phyloP scores from a whole-genome alignment of 2,329 filamentous ascomycete genomes.

The Coniosporium tulheliwenetii region DNA sequence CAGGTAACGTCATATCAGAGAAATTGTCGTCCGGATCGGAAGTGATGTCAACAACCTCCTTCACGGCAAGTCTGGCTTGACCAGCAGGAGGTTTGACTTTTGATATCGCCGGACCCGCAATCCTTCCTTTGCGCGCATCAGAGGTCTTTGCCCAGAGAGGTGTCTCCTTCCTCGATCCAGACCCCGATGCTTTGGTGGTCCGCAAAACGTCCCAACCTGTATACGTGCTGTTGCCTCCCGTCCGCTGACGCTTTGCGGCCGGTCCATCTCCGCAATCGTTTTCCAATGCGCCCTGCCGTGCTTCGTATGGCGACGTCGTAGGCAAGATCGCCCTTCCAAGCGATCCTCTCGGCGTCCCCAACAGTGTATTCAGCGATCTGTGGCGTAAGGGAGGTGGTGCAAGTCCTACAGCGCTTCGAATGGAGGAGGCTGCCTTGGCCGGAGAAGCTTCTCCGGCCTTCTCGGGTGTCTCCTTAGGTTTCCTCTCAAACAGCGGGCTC shows the following conservation, averaged over 20 bases:
- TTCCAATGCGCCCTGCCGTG: slow-evolving; percentile 25
- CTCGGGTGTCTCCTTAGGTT: slow-evolving; percentile 31
- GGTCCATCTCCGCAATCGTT: slow-evolving; percentile 16
- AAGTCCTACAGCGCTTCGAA: slow-evolving; percentile 13
- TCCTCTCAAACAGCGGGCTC: slow-evolving; percentile 57
- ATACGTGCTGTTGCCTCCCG: slow-evolving; percentile 2
- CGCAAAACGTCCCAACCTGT: slow-evolving; percentile 8
- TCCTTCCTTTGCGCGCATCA: slow-evolving; percentile 8
- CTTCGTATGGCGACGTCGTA: slow-evolving; percentile 49
- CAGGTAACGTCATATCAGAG: too few species aligned
- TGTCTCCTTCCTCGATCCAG: slow-evolving; percentile 5
- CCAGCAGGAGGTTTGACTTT: slow-evolving; percentile 4
- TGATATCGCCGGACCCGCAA: background rate
- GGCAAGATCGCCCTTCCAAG: slow-evolving; percentile 45
- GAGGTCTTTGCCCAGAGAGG: slow-evolving; percentile 11
- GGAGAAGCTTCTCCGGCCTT: slow-evolving; percentile 8
- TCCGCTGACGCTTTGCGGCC: slow-evolving; percentile 23
- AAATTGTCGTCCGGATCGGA: slow-evolving; percentile 15
- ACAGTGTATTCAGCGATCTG: slow-evolving; percentile 45
- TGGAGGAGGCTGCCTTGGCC: background rate
- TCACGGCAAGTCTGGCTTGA: slow-evolving; percentile 10
- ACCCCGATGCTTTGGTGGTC: slow-evolving; percentile 3
- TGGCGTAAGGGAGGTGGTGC: slow-evolving; percentile 31
- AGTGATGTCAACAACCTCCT: slow-evolving; percentile 18
- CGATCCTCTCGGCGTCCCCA: slow-evolving; percentile 49